Conservation (phyloP, 2,329 filamentous ascomycete species). For the Alternaria postmessia region DNA sequence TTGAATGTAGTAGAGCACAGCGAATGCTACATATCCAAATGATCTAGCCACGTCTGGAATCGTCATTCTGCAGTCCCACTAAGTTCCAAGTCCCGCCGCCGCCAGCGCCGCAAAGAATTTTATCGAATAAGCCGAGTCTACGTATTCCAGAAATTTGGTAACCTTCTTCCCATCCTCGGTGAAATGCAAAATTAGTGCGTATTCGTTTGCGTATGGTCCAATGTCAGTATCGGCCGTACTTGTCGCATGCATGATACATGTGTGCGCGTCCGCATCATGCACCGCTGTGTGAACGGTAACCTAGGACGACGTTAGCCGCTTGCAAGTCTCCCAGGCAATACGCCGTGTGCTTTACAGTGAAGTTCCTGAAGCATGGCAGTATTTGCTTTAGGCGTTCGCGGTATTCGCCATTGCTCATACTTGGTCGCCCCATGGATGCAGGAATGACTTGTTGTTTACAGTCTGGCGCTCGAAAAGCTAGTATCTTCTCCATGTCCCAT, state of each 20-base stretch:
- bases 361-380: neutral
- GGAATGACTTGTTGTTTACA: conserved; percentile 1
- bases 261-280: neutral
- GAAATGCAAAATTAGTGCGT: conserved; percentile 3
- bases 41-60: neutral
- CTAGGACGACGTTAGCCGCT: neutral
- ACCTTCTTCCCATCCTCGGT: conserved; percentile 8
- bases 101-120: conserved; percentile 10
- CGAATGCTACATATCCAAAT: neutral
- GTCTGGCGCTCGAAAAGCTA: neutral
- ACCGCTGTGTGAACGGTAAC: neutral
- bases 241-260: neutral
- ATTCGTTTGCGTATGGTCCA: conserved; percentile 5
- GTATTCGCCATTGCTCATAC: neutral
- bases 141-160: conserved; percentile 1
- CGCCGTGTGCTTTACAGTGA: neutral
- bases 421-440: neutral
- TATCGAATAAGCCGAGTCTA: conserved; percentile 4
- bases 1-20: neutral
- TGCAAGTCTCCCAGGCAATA: neutral
- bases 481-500: neutral
- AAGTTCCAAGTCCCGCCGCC: neutral
- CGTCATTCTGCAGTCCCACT: neutral
- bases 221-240: conserved; percentile 2
- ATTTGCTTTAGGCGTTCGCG: neutral